Evolutionary conservation across 2,329 filamentous ascomycete species (phyloP), one percentile per base, ranked within the genome.

Genomic region (Claviceps spartinae): DNA sequence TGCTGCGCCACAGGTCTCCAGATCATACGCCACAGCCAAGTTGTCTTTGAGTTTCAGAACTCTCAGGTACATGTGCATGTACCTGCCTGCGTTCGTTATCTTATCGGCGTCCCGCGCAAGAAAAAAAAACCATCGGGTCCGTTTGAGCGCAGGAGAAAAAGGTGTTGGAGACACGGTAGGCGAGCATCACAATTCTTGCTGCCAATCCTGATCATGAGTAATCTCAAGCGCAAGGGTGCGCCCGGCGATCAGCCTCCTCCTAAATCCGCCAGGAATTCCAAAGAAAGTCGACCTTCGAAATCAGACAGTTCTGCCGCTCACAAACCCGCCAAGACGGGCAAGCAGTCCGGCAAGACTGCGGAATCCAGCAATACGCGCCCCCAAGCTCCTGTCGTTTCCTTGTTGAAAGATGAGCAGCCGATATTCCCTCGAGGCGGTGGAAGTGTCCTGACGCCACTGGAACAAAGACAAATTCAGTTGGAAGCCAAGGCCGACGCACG

Each of bases 391-490:
- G 58, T 71, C 34, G 64, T 77, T 51, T 74, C 75, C 40, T 63
- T 72, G 11, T 63, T 79, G 49, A 81, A 77, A 65, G 85, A 93
- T 58, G 93, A 97, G 58, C 93, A 96, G 64, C 83, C 83, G 37
- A 76, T 91, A 45, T 98, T 98, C 62, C 91, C 93, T 59, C 82
- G 93, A 75, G 93, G 93, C 52, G 94, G 93, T 44, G 91, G 82
- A 50, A 94, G 88, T 63, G 77, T 95, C 50, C 72, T 98, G 64
- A 96, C 93, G 2, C 90, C 93, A 20, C 74, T 98, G 49, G 93
- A 98, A 67, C 86, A 94, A 65, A 96, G 95, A 71, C 88, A 97
- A 69, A 97, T 98, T 56, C 85, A 93, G 62, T 84, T 94, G 54
- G 86, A 97, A 68, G 93, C 93, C 46, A 93, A 86, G 63, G 83